Percentiles rank a stretch among this genome's conserved stretches.
phyloP scores from a whole-genome alignment of 768 basidiomycete species.

The Macrolepiota albuminosa region DNA sequence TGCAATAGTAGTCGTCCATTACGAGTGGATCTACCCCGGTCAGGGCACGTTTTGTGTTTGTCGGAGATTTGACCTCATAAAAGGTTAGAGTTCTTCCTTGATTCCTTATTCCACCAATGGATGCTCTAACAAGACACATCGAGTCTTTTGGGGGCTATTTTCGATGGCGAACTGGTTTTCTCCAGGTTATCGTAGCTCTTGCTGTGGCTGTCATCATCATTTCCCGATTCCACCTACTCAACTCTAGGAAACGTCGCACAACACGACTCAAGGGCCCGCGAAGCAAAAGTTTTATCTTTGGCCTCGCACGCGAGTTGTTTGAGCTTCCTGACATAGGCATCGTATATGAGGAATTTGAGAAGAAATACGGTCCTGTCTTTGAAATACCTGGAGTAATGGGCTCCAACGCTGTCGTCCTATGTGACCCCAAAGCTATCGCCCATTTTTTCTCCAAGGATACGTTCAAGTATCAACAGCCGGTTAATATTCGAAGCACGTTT shows the following conservation, averaged over 20 bases:
- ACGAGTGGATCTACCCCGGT: too few species aligned
- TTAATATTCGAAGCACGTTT: constrained; percentile 20
- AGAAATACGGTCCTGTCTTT: constrained; percentile 21
- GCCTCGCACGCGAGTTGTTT: constrained; percentile 8
- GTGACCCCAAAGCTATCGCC: constrained; percentile 22
- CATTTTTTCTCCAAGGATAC: constrained; percentile 23
- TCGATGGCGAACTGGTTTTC: neutral
- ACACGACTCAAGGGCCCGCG: constrained; percentile 8
- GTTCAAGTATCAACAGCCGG: constrained; percentile 19
- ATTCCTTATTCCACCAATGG: neutral
- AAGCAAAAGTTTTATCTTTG: constrained; percentile 9
- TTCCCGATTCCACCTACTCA: neutral
- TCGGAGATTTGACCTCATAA: too few species aligned
- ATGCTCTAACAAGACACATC: neutral
- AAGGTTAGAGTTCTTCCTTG: neutral
- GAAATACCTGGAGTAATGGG: constrained; percentile 17
- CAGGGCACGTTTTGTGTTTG: too few species aligned
- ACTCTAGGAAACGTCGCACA: neutral
- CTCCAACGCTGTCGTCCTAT: constrained; percentile 18
- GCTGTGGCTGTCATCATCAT: constrained; percentile 2
- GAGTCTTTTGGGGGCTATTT: neutral
- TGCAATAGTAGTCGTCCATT: too few species aligned
- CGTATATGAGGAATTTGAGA: constrained; percentile 21
- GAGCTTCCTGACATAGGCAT: constrained; percentile 10
- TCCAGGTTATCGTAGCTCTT: neutral